Conservation (phyloP, 352 stramenopile species). For the Phytophthora chlamydospora region DNA sequence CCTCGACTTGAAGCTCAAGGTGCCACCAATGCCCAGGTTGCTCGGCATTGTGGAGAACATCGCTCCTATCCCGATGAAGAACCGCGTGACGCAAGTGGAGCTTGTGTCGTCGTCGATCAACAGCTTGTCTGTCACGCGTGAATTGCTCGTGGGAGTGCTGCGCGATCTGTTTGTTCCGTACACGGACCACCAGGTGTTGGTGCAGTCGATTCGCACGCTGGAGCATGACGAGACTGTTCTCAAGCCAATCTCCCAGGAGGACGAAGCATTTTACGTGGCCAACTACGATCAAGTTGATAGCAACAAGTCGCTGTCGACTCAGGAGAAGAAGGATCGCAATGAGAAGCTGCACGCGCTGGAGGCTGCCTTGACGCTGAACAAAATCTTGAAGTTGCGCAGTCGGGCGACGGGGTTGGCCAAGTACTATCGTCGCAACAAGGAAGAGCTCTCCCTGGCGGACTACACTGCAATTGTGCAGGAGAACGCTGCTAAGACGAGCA, state of each 20-base stretch:
- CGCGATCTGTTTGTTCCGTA: slow-evolving; percentile 64
- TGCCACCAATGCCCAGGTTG: slow-evolving; percentile 61
- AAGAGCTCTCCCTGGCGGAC: slow-evolving; percentile 51
- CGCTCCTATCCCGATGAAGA: slow-evolving; percentile 51
- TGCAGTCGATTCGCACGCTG: slow-evolving; percentile 53
- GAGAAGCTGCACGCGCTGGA: slow-evolving; percentile 52
- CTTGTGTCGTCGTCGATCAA: slow-evolving; percentile 45
- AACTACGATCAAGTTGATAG: slow-evolving; percentile 56
- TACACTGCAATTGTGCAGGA: slow-evolving; percentile 48
- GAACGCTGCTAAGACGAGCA: slow-evolving; percentile 43
- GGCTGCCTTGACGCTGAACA: slow-evolving; percentile 47
- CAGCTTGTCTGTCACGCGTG: slow-evolving; percentile 46
- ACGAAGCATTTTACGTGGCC: slow-evolving; percentile 55
- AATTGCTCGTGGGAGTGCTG: slow-evolving; percentile 53
- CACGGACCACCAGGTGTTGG: slow-evolving; percentile 57
- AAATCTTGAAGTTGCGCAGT: slow-evolving; percentile 57
- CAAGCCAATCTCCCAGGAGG: slow-evolving; percentile 47
- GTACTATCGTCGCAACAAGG: slow-evolving; percentile 48
- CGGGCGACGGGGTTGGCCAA: slow-evolving; percentile 41
- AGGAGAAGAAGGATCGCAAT: slow-evolving; percentile 48
- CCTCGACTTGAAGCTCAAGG: slow-evolving; percentile 52
- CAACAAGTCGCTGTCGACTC: slow-evolving; percentile 45
- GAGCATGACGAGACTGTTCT: slow-evolving; percentile 50
- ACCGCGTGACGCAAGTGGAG: slow-evolving; percentile 50
- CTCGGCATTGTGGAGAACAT: slow-evolving; percentile 66